These are phyloP conservation scores for Auriscalpium orientale DNA, from an alignment of 768 basidiomycete species.

Conservation along the genomic window DNA sequence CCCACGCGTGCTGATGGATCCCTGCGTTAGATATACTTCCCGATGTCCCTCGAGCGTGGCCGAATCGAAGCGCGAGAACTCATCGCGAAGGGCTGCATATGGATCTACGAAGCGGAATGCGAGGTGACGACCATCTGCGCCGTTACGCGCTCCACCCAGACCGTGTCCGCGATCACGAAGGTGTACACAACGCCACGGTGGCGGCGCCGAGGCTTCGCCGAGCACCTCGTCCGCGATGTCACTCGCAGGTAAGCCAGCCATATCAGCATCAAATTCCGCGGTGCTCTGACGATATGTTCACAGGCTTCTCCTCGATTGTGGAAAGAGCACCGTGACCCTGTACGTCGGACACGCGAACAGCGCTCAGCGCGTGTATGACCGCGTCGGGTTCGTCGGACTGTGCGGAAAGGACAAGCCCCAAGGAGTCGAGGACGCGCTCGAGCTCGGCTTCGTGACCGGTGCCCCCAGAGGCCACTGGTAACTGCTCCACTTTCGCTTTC, in stretches of 20 bases:
- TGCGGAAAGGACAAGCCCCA: constrained; percentile 30
- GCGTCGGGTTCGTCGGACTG: constrained; percentile 45
- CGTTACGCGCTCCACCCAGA: constrained; percentile 43
- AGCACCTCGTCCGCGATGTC: constrained; percentile 41
- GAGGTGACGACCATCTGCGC: constrained; percentile 45
- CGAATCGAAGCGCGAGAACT: constrained; percentile 38
- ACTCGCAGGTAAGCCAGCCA: constrained; percentile 30
- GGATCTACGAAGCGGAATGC: constrained; percentile 40
- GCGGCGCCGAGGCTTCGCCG: constrained; percentile 42
- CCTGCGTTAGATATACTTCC: constrained; percentile 35
- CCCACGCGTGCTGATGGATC: not conserved
- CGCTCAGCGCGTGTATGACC: constrained; percentile 45
- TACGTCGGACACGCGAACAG: constrained; percentile 47
- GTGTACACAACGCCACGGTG: constrained; percentile 43
- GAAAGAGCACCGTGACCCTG: constrained; percentile 42
- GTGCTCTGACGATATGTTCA: constrained; percentile 10
- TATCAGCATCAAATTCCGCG: not conserved
- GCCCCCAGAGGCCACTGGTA: constrained; percentile 48
- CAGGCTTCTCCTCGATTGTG: constrained; percentile 35
- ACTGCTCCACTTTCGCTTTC: constrained; percentile 6
- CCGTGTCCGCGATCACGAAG: constrained; percentile 49
- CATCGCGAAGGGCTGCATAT: constrained; percentile 40
- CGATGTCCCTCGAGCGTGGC: constrained; percentile 31
- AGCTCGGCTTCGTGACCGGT: constrained; percentile 42
- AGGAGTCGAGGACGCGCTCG: constrained; percentile 41